Conservation (phyloP, 345 rosid species). For the Turritis glabra region DNA sequence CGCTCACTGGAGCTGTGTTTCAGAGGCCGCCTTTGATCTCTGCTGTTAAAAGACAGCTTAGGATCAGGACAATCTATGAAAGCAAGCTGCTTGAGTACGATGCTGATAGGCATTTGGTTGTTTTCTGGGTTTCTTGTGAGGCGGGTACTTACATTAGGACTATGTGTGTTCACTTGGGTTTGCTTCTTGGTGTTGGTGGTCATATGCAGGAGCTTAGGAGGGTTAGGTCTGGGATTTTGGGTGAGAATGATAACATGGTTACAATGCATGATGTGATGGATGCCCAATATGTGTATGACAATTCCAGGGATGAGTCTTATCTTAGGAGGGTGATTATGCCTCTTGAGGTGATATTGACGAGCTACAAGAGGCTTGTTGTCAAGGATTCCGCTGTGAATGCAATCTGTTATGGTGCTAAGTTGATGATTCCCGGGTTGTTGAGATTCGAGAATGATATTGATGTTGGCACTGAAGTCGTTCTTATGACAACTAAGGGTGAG, state of each 20-base stretch:
- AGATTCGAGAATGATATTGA: slow-evolving; percentile 92
- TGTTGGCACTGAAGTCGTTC: slow-evolving; percentile 82
- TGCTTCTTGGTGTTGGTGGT: slow-evolving; percentile 91
- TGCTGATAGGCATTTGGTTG: slow-evolving; percentile 78
- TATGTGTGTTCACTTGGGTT: slow-evolving; percentile 89
- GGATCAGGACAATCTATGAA: slow-evolving; percentile 86
- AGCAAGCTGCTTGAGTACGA: slow-evolving; percentile 92
- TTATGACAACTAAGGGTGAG: slow-evolving; percentile 98
- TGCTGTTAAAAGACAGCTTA: slow-evolving; percentile 94
- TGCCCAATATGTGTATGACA: slow-evolving; percentile 85
- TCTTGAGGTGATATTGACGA: slow-evolving; percentile 76
- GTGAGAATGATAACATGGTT: slow-evolving; percentile 96
- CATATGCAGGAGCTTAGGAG: slow-evolving; percentile 98
- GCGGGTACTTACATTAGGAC: slow-evolving; percentile 97
- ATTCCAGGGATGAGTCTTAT: slow-evolving; percentile 66
- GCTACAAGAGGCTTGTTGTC: slow-evolving; percentile 90
- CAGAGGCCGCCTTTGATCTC: slow-evolving; percentile 92
- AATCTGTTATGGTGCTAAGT: slow-evolving; percentile 90
- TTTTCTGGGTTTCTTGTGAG: slow-evolving; percentile 94
- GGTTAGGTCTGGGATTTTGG: slow-evolving; percentile 88
- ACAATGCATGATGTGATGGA: slow-evolving; percentile 98
- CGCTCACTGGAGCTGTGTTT: slow-evolving; percentile 89
- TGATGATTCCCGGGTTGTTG: slow-evolving; percentile 89
- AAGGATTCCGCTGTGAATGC: slow-evolving; percentile 97
- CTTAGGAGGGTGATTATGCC: slow-evolving; percentile 94